A percentile compares a stretch with the other conserved stretches of the same genome.
Evolutionary conservation across 352 stramenopile species (phyloP).

Genomic region (Albugo laibachii): DNA sequence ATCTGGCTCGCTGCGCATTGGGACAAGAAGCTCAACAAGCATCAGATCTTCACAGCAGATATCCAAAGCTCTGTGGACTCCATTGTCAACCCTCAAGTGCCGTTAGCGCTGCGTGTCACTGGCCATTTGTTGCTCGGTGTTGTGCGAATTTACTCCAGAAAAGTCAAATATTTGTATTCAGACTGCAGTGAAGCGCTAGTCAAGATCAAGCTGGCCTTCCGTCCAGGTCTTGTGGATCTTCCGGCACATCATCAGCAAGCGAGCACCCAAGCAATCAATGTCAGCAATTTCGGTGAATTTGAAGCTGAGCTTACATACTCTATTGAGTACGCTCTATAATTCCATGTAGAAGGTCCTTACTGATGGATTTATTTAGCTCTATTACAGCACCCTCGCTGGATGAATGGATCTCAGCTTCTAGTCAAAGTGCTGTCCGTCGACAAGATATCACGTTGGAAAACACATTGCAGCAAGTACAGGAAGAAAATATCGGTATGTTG

Average conservation of each 20-base stretch:
- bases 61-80: conserved; percentile 91
- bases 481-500: conserved; percentile 32
- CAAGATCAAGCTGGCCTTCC: conserved; percentile 97
- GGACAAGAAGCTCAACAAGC: conserved; percentile 98
- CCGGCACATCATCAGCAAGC: conserved; percentile 40
- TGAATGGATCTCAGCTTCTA: conserved; percentile 64
- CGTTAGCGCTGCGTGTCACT: conserved; percentile 92
- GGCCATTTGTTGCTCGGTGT: conserved; percentile 96
- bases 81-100: conserved; percentile 93
- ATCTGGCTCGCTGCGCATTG: conserved; percentile 98
- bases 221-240: conserved; percentile 60
- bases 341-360: not conserved
- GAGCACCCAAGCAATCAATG: conserved; percentile 59
- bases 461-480: conserved; percentile 21
- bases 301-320: conserved; percentile 68
- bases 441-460: conserved; percentile 73
- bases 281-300: conserved; percentile 72
- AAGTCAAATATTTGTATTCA: conserved; percentile 95
- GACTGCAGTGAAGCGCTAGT: conserved; percentile 98
- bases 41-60: conserved; percentile 95
- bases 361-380: conserved; percentile 16
- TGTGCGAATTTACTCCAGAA: conserved; percentile 96
- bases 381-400: conserved; percentile 42
- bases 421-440: conserved; percentile 46
- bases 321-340: conserved; percentile 37